Evolutionary conservation across 2,329 filamentous ascomycete genomes (phyloP).

Genomic region (Zasmidium angulare): DNA sequence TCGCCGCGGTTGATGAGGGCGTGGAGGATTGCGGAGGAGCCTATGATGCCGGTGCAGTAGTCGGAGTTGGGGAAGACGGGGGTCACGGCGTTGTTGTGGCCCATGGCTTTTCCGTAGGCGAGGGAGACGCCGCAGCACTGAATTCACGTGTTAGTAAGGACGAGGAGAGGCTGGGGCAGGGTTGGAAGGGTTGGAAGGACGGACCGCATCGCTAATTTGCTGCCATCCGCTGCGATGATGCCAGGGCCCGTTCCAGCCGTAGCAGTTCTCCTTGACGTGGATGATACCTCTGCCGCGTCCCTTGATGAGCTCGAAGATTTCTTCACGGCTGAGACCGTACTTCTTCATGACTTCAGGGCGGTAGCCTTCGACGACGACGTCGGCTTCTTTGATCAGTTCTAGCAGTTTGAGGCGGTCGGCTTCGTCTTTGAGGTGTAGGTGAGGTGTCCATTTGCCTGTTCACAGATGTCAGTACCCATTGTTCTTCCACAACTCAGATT

Average conservation of each 20-base stretch:
- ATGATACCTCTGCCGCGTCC: constrained; percentile 46
- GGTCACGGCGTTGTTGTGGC: constrained; percentile 19
- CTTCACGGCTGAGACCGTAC: constrained; percentile 45
- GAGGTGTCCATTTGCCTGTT: constrained; percentile 49
- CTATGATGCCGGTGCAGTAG: constrained; percentile 24
- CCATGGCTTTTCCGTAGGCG: constrained; percentile 19
- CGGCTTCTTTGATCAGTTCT: constrained; percentile 48
- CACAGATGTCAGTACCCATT: not conserved
- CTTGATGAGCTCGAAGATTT: constrained; percentile 43
- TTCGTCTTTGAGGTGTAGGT: constrained; percentile 45
- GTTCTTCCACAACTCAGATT: too few relatives aligned
- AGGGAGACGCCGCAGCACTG: constrained; percentile 15
- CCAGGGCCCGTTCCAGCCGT: constrained; percentile 54
- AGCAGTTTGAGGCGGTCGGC: constrained; percentile 41
- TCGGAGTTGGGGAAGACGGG: constrained; percentile 4
- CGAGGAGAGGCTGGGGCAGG: constrained; percentile 47
- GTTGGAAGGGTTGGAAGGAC: too few relatives aligned
- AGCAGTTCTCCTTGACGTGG: constrained; percentile 54
- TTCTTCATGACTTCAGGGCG: constrained; percentile 50
- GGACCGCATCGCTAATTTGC: constrained; percentile 50
- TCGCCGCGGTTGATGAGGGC: constrained; percentile 26
- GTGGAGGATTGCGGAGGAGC: constrained; percentile 22
- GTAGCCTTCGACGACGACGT: constrained; percentile 54
- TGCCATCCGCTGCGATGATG: constrained; percentile 52
- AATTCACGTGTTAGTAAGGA: constrained; percentile 55